phyloP scores from a whole-genome alignment of 805 yeast species.

The Saturnispora saitoi region DNA sequence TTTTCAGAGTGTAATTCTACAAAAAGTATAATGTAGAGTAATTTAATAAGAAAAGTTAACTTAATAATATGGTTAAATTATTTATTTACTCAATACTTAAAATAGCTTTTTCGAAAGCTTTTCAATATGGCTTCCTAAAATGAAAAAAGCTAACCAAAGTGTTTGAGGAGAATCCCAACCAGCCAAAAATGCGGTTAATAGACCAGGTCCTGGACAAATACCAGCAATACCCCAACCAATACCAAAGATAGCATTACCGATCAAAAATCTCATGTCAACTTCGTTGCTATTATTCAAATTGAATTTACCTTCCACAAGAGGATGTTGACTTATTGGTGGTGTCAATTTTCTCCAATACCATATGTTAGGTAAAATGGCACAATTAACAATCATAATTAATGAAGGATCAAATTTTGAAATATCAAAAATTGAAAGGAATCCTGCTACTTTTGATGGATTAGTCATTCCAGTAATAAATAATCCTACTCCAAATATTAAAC shows the following conservation, averaged over 20 bases:
- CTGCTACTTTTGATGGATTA: slow-evolving; percentile 34
- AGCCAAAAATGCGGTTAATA: slow-evolving; percentile 25
- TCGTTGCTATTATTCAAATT: slow-evolving; percentile 21
- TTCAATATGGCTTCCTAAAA: slow-evolving; percentile 28
- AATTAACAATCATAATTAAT: slow-evolving; percentile 33
- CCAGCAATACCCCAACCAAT: slow-evolving; percentile 47
- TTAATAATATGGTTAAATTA: background rate
- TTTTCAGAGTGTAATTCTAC: too few relatives aligned
- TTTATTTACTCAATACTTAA: too few relatives aligned
- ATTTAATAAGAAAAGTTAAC: too few relatives aligned
- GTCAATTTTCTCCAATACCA: slow-evolving; percentile 27
- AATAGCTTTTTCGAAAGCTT: slow-evolving; percentile 30
- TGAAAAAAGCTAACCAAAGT: slow-evolving; percentile 24
- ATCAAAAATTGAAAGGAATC: slow-evolving; percentile 34
- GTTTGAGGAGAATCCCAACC: slow-evolving; percentile 16
- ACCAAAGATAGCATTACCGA: slow-evolving; percentile 41
- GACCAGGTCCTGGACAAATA: slow-evolving; percentile 47
- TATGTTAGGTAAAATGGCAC: slow-evolving; percentile 38
- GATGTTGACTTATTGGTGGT: slow-evolving; percentile 15
- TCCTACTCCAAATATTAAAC: slow-evolving; percentile 38
- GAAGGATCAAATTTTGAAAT: slow-evolving; percentile 40
- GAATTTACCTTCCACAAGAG: slow-evolving; percentile 19
- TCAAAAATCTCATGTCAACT: slow-evolving; percentile 26
- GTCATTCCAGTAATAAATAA: slow-evolving; percentile 40
- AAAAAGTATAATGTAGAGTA: too few relatives aligned